Evolutionary conservation across 1,284 basidiomycete species (phyloP), one percentile per base, ranked within the genome.

Genomic region (Vanrija humicola): DNA sequence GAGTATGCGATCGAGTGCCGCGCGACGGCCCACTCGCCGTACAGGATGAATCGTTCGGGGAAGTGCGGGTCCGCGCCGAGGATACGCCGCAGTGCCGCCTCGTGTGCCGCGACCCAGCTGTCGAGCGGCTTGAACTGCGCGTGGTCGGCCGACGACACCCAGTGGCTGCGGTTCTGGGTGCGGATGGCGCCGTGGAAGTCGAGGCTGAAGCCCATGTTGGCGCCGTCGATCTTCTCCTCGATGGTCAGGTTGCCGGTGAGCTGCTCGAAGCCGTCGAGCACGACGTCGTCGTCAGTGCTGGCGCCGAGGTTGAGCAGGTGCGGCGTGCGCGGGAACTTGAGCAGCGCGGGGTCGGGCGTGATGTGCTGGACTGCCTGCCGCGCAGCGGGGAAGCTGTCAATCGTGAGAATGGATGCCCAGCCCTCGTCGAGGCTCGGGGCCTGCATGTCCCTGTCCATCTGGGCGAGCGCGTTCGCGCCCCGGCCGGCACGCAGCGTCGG

Each of bases 221-320:
- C 83, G 8, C 84, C 84, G 69, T 85, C 84, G 40, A 85, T 78
- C 64, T 86, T 85, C 64, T 86, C 84, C 4, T 83, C 84, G 62
- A 85, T 78, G 18, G 82, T 73, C 46, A 82, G 74, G 46, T 70
- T 63, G 8, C 70, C 59, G 5, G 18, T 29, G 18, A 58, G n/a
- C 21, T 28, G 26, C n/a, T 48, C 48, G 39, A 53, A 47, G 15
- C 44, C 48, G 14, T 43, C 43, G 18, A 56, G 63, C 34, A 81
- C 62, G 12, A 83, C 59, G 60, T 86, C 84, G 66, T 85, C 84
- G 1, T 65, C 64, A 0, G 81, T 80, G 3, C 79, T 81, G 0
- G 82, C 82, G 6, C 84, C 84, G 6, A 84, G 73, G 62, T 85
- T 74, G 46, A 85, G 68, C 9, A 85, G 67, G 65, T 85, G 84